Base-by-base conservation (phyloP, 2,329 filamentous ascomycete genomes). In the Mollisiaceae sp. region DNA sequence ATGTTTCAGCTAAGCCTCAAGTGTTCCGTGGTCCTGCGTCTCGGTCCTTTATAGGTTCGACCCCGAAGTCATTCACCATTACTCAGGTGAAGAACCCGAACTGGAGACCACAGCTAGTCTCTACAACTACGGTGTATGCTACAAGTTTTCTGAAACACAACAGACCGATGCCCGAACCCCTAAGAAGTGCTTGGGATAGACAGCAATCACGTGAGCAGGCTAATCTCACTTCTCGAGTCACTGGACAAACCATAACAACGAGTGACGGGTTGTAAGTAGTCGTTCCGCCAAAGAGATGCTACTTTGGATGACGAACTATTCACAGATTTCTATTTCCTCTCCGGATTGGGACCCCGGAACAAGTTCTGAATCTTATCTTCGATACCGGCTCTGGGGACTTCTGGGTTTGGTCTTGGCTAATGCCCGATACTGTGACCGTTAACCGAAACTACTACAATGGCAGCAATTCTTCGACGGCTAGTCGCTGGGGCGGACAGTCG, bases 321-420 rank as follows among this genome's bases (percentile, higher is more conserved):
- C 8, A 27, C 59, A 72, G 70, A 62, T 72, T 67, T 56, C 63
- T 68, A 6, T 71, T 67, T 27, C 67, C 65, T 4, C 60, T 72
- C 12, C 61, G 50, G 12, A 68, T 72, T 43, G 71, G 71, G 8
- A 71, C 65, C 3, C 71, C 71, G 22, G 20, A 63, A 39, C 71
- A 73, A 41, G 69, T 60, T 2, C 22, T 72, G n/a, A 59, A 70
- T 38, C 57, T 73, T 15, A 62, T 71, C 14, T 71, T 73, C 56
- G 71, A 72, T 41, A 73, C 68, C 27, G 71, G 71, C 5, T 72
- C 71, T 24, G 67, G 68, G 15, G 70, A 73, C 45, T 69, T 73
- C 41, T 75, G 74, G 74, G 70, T 75, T 4, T 70, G 67, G 67
- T 67, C 64, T 9, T 70, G 66, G 69, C 36, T 68, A 18, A 66